These are phyloP conservation scores for Trichodelitschia bisporula DNA, from an alignment of 495 filamentous ascomycete species.

Conservation along the genomic window DNA sequence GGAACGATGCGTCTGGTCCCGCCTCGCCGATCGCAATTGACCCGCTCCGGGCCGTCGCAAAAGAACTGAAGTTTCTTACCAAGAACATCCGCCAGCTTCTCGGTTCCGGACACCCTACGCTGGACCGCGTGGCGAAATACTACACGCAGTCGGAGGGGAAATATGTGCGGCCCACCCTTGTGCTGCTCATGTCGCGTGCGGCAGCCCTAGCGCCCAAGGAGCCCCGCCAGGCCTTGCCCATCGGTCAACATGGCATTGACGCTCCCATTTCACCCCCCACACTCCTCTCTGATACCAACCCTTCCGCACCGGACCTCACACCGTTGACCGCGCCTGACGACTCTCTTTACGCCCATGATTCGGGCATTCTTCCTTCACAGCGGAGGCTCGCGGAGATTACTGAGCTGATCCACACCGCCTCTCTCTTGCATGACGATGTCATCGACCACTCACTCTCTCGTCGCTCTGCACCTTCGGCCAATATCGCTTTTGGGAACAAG, in stretches of 20 bases:
- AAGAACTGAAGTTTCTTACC: slow-evolving; percentile 84
- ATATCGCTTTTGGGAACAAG: slow-evolving; percentile 89
- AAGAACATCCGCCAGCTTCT: slow-evolving; percentile 72
- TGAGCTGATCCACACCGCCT: slow-evolving; percentile 90
- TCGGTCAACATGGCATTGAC: slow-evolving; percentile 27
- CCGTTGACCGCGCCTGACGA: slow-evolving; percentile 26
- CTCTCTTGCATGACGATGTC: slow-evolving; percentile 91
- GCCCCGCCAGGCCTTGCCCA: slow-evolving; percentile 11
- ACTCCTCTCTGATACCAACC: slow-evolving; percentile 67
- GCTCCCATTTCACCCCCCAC: slow-evolving; percentile 46
- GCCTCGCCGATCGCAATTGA: slow-evolving; percentile 18
- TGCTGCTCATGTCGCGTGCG: slow-evolving; percentile 86
- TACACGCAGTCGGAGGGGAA: slow-evolving; percentile 95
- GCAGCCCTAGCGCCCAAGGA: slow-evolving; percentile 44
- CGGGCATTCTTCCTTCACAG: slow-evolving; percentile 78
- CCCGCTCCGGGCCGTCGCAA: slow-evolving; percentile 42
- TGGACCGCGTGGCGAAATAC: slow-evolving; percentile 92
- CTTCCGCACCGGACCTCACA: slow-evolving; percentile 15
- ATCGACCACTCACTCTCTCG: slow-evolving; percentile 76
- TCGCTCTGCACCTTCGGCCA: slow-evolving; percentile 65
- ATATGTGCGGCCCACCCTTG: slow-evolving; percentile 80
- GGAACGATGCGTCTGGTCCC: slow-evolving; percentile 27
- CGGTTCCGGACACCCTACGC: slow-evolving; percentile 74
- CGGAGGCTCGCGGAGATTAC: slow-evolving; percentile 85
- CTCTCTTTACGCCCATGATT: slow-evolving; percentile 17